phyloP scores from a whole-genome alignment of 768 basidiomycete species.

The Mycena belliarum region DNA sequence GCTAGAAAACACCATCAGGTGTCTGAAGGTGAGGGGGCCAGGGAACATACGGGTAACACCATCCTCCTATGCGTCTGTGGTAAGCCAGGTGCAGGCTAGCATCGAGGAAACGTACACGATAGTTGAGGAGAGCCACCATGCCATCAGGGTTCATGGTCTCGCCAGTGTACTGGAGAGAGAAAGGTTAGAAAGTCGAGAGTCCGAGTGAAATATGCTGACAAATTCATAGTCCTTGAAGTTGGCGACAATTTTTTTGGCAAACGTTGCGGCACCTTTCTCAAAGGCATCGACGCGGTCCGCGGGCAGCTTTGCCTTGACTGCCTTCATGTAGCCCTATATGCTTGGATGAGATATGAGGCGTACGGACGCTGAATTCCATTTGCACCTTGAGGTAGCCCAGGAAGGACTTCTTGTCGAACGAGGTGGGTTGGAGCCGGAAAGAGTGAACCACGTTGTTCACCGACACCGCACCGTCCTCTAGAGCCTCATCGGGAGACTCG shows the following conservation, averaged over 20 bases:
- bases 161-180: slow-evolving; percentile 59
- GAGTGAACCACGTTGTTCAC: slow-evolving; percentile 93
- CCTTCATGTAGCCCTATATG: slow-evolving; percentile 88
- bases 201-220: slow-evolving; percentile 43
- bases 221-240: slow-evolving; percentile 97
- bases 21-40: neutral
- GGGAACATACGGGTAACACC: slow-evolving; percentile 72
- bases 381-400: slow-evolving; percentile 78
- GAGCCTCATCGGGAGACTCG: slow-evolving; percentile 79
- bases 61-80: slow-evolving; percentile 53
- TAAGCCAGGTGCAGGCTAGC: neutral
- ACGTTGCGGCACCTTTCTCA: slow-evolving; percentile 75
- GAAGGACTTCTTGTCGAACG: slow-evolving; percentile 91
- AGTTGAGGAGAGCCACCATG: slow-evolving; percentile 94
- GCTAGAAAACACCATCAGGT: slow-evolving; percentile 43
- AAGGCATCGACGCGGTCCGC: slow-evolving; percentile 71
- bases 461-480: slow-evolving; percentile 73
- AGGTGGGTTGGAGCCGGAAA: slow-evolving; percentile 81
- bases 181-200: neutral
- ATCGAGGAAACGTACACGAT: slow-evolving; percentile 57
- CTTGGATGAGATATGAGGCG: neutral
- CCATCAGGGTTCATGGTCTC: slow-evolving; percentile 84
- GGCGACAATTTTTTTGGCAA: slow-evolving; percentile 85
- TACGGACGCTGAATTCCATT: neutral
- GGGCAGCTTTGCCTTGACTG: slow-evolving; percentile 67